Evolutionary conservation across 176 grass and related monocot genomes (phyloP).

Genomic region (Pontederia crassipes): DNA sequence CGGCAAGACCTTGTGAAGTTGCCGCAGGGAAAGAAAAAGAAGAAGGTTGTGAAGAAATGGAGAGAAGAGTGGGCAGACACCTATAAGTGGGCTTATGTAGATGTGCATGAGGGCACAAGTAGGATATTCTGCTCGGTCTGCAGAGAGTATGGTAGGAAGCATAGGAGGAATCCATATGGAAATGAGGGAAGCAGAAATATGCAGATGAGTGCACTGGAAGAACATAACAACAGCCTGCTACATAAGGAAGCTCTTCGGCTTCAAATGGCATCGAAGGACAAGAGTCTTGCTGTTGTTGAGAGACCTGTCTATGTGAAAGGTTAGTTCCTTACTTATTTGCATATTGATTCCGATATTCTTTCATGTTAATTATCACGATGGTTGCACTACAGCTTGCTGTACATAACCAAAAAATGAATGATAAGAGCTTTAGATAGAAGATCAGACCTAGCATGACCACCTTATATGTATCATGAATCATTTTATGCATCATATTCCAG

Average conservation of each 20-base stretch:
- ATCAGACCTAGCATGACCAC: too few relatives aligned
- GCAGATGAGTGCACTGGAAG: conserved; percentile 99
- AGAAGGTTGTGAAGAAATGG: conserved; percentile 98
- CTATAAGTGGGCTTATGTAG: conserved; percentile 97
- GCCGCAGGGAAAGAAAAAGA: conserved; percentile 81
- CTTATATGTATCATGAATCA: too few relatives aligned
- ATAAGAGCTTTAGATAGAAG: too few relatives aligned
- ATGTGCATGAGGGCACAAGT: conserved; percentile 61
- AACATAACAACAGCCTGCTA: conserved; percentile 97
- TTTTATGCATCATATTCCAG: too few relatives aligned
- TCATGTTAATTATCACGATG: conserved; percentile 8
- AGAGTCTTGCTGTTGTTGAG: conserved; percentile 41
- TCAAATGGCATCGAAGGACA: conserved; percentile 84
- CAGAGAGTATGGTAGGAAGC: conserved; percentile 94
- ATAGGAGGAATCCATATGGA: conserved; percentile 89
- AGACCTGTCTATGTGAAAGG: conserved; percentile 81
- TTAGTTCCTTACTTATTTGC: conserved; percentile 23
- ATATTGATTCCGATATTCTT: background rate
- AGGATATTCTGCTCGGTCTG: conserved; percentile 94
- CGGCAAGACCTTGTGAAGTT: conserved; percentile 35
- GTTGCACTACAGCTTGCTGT: conserved; percentile 3
- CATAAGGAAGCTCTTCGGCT: conserved; percentile 93
- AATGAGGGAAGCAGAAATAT: conserved; percentile 99
- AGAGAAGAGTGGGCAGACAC: conserved; percentile 94
- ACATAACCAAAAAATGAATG: too few relatives aligned